Base-by-base conservation (phyloP, 1,139 yeast genomes). In the Zhuliangozyma blackwelliae region DNA sequence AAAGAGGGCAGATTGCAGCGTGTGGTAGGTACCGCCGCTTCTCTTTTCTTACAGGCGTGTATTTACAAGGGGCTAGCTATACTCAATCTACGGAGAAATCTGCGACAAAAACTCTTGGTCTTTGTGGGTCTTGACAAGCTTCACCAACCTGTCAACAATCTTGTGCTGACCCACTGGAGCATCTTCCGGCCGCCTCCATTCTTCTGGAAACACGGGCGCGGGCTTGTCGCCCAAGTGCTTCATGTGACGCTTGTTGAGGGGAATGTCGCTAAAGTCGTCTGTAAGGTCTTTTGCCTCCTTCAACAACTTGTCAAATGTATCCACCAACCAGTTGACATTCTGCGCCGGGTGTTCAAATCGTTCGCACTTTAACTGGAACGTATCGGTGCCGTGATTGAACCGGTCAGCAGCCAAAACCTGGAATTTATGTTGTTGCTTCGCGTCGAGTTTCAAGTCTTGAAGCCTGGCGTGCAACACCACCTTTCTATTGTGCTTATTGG, bases 161-260 rank as follows among this genome's bases (percentile, higher is more conserved):
- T 52, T 46, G 45, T 65, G 66, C 43, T 52, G 59, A 32, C 46
- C 43, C 7, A 63, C 61, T 28, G 83, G 82, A 1, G 85, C 81
- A 51, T 79, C 79, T 47, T 80, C 65, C 27, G 95, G 95, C 51
- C 88, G 77, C 54, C 77, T 79, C 98, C 98, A 92, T 35, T 72
- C 77, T 44, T 79, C 79, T 8, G 97, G 97, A 68, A 87, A 90
- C 31, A 41, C 40, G 31, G 75, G 59, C 40, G 63, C 58, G 40
- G 63, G 57, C 55, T 70, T 72, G 46, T 70, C 72, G 22, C 29
- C 23, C 22, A 23, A 31, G 28, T 63, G 54, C 44, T 70, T 65
- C 57, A 68, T 72, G 57, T 84, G 92, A 57, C 96, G 79, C 23
- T 73, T 77, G 57, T 89, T 96, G 34, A 92, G 61, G 25, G 97